Conservation (phyloP, 2,329 filamentous ascomycete species). For the Orbilia ellipsospora region DNA sequence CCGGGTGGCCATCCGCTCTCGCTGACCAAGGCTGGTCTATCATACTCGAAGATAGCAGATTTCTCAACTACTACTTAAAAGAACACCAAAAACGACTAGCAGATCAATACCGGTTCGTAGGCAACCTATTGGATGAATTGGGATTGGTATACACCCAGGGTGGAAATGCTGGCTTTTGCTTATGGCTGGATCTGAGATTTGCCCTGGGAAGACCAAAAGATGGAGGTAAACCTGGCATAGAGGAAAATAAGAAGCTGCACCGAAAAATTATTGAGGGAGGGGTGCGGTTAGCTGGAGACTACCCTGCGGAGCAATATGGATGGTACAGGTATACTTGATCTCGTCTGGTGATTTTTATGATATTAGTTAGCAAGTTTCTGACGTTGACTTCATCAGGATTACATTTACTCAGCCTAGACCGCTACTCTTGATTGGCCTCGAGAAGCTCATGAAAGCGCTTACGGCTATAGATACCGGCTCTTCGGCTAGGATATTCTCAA, state of each 20-base stretch:
- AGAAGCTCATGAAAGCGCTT: slow-evolving; percentile 19
- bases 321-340: slow-evolving; percentile 62
- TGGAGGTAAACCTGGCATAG: slow-evolving; percentile 22
- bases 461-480: slow-evolving; percentile 13
- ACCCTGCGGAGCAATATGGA: slow-evolving; percentile 62
- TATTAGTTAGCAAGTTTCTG: neutral
- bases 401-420: slow-evolving; percentile 30
- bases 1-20: slow-evolving; percentile 65
- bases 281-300: slow-evolving; percentile 62
- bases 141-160: slow-evolving; percentile 66
- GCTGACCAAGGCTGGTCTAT: slow-evolving; percentile 64
- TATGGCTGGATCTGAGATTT: slow-evolving; percentile 67
- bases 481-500: neutral
- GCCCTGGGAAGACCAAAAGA: slow-evolving; percentile 18
- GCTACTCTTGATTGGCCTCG: slow-evolving; percentile 11
- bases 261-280: slow-evolving; percentile 61
- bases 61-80: slow-evolving; percentile 64
- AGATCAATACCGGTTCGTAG: slow-evolving; percentile 63
- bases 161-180: slow-evolving; percentile 69
- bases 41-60: slow-evolving; percentile 65
- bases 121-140: slow-evolving; percentile 62
- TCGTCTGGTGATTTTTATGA: neutral
- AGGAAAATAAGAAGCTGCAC: slow-evolving; percentile 60
- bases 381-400: neutral
- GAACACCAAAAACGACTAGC: slow-evolving; percentile 64